phyloP scores from a whole-genome alignment of 768 basidiomycete genomes.

The Calocera viscosa region DNA sequence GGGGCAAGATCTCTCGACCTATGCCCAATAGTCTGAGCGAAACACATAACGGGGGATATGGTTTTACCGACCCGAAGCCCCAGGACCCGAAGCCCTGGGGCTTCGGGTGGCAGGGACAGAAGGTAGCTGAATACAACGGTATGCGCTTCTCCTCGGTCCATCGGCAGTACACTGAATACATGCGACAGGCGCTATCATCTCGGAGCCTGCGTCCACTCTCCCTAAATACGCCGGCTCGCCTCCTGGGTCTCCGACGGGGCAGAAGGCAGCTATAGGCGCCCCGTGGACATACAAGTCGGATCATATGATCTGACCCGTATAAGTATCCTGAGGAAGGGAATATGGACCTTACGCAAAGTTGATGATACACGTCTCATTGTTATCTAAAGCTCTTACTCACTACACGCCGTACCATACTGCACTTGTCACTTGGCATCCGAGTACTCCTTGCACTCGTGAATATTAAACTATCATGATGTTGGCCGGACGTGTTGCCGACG shows the following conservation, averaged over 20 bases:
- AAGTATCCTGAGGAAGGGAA: background rate
- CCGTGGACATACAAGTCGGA: background rate
- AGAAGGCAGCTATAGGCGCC: background rate
- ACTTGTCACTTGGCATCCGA: too few relatives aligned
- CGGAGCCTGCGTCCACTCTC: background rate
- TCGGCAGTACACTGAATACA: background rate
- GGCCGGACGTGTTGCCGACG: too few relatives aligned
- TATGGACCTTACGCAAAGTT: background rate
- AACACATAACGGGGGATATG: background rate
- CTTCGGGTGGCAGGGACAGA: conserved; percentile 2
- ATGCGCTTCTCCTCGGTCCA: background rate
- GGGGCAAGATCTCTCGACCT: background rate
- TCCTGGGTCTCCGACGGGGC: background rate
- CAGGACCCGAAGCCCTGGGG: background rate
- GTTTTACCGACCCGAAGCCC: background rate
- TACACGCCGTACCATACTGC: background rate
- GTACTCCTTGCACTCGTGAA: too few relatives aligned
- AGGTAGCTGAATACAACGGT: background rate
- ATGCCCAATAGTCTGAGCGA: background rate
- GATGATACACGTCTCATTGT: background rate
- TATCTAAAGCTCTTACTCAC: background rate
- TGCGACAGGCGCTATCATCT: background rate
- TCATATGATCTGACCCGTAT: background rate
- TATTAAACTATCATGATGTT: too few relatives aligned
- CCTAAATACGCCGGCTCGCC: conserved; percentile 1